Percentiles rank a stretch among this genome's conserved stretches.
phyloP scores from a whole-genome alignment of 2,329 filamentous ascomycete genomes.

The Colletotrichum plurivorum region DNA sequence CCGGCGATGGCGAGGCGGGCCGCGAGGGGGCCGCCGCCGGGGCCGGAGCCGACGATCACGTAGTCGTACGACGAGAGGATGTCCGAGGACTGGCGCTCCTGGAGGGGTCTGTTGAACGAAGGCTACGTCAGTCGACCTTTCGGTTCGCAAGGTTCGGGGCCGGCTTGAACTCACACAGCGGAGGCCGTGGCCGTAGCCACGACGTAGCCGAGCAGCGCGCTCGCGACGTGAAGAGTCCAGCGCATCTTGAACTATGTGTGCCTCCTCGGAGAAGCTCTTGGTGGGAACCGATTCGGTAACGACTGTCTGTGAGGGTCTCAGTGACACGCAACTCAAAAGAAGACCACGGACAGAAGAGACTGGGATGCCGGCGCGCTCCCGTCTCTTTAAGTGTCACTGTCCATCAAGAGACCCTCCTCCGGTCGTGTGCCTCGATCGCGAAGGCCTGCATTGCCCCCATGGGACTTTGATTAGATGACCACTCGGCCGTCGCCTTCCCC shows the following conservation, averaged over 20 bases:
- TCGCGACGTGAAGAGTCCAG: slow-evolving; percentile 19
- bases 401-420: too few relatives aligned
- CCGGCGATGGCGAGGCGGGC: slow-evolving; percentile 69
- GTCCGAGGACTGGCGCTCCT: slow-evolving; percentile 20
- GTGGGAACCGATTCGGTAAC: not conserved
- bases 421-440: not conserved
- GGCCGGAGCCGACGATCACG: slow-evolving; percentile 71
- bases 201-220: slow-evolving; percentile 29
- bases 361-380: too few relatives aligned
- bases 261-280: not conserved
- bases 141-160: not conserved
- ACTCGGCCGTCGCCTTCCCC: slow-evolving; percentile 5
- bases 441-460: not conserved
- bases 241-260: slow-evolving; percentile 20
- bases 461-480: slow-evolving; percentile 26
- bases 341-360: not conserved
- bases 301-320: not conserved
- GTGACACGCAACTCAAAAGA: slow-evolving; percentile 5
- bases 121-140: too few relatives aligned
- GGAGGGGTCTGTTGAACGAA: not conserved
- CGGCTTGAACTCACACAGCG: slow-evolving; percentile 24
- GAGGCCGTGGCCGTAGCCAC: slow-evolving; percentile 27
- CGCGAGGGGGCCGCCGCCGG: slow-evolving; percentile 69
- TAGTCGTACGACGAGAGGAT: slow-evolving; percentile 63
- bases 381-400: too few relatives aligned